Evolutionary conservation across 2,329 filamentous ascomycete genomes (phyloP).

Genomic region (Ascochyta viciae-villosae): DNA sequence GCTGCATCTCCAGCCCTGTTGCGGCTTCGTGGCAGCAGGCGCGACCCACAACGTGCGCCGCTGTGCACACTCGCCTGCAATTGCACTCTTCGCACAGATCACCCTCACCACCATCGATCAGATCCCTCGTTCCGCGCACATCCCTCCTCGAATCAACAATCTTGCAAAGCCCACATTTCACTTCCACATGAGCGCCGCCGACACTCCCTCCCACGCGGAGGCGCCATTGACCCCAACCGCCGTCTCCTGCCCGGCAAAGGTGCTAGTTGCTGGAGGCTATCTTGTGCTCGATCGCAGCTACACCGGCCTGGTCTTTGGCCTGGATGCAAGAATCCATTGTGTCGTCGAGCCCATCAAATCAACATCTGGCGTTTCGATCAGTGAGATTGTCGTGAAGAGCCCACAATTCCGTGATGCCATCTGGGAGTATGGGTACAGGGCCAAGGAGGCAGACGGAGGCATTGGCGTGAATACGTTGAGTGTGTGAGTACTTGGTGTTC

Average conservation of each 20-base stretch:
- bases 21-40: conserved; percentile 14
- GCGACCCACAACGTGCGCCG: conserved; percentile 24
- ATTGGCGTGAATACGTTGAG: conserved; percentile 81
- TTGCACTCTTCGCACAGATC: conserved; percentile 23
- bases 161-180: conserved; percentile 21
- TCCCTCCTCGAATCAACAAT: conserved; percentile 21
- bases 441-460: conserved; percentile 75
- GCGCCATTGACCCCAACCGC: conserved; percentile 37
- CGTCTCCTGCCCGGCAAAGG: conserved; percentile 94
- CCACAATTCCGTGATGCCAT: conserved; percentile 88
- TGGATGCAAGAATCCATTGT: conserved; percentile 70
- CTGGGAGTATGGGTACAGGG: conserved; percentile 85
- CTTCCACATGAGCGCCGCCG: conserved; percentile 24
- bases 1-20: conserved; percentile 11
- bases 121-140: conserved; percentile 25
- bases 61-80: conserved; percentile 24
- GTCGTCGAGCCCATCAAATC: conserved; percentile 63
- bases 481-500: conserved; percentile 64
- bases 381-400: conserved; percentile 84
- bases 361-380: conserved; percentile 66
- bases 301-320: conserved; percentile 73
- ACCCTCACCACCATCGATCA: conserved; percentile 20
- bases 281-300: conserved; percentile 89
- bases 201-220: conserved; percentile 19
- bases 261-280: conserved; percentile 92